These are phyloP conservation scores for Petunia hybrid DNA, from an alignment of 305 asterid genomes.

Conservation along the genomic window DNA sequence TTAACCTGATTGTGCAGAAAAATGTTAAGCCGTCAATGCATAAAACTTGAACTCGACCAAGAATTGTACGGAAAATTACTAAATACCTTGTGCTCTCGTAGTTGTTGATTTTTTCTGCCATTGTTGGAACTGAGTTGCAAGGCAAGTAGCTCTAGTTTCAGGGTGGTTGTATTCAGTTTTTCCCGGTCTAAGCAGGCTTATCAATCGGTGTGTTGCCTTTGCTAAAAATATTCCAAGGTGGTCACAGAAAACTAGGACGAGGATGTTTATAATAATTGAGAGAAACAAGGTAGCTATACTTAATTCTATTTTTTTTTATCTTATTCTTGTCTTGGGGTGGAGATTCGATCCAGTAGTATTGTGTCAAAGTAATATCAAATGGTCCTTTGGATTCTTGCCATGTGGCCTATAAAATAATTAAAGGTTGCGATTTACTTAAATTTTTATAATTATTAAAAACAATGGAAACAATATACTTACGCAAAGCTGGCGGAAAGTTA, in stretches of 20 bases:
- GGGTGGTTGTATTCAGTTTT: background rate
- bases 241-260: background rate
- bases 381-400: no score
- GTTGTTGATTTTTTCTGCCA: conserved; percentile 20
- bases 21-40: no score
- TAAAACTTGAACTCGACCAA: no score
- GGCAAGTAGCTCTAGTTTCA: background rate
- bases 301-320: background rate
- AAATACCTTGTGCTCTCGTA: background rate
- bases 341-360: no score
- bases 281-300: background rate
- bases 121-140: background rate
- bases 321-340: background rate
- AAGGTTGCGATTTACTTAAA: no score
- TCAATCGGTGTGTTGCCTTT: background rate
- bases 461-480: no score
- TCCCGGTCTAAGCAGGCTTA: background rate
- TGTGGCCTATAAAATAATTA: no score
- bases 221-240: background rate
- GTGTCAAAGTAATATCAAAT: no score
- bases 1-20: no score
- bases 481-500: no score
- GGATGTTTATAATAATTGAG: background rate
- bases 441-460: no score
- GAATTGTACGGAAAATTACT: background rate